Percentiles rank a stretch among this genome's conserved stretches.
Conservation (phyloP, 352 stramenopile species). For the Globisporangium nagaii region DNA sequence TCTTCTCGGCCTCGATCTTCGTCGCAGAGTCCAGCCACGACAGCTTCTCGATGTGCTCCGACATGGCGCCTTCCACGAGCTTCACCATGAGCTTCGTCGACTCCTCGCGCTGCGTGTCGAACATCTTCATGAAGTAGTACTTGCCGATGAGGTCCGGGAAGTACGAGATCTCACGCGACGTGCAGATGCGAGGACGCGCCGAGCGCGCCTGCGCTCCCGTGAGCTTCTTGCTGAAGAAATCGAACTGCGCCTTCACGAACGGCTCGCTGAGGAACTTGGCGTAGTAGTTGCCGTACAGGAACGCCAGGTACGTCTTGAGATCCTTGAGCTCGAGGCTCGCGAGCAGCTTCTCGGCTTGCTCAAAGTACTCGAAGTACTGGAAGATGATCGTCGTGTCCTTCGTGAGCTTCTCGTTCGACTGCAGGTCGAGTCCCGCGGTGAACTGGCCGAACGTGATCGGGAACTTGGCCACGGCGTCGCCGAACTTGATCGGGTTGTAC, state of each 20-base stretch:
- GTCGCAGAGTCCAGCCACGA: constrained; percentile 88
- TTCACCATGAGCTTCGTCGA: constrained; percentile 77
- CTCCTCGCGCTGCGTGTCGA: constrained; percentile 61
- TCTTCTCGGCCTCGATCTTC: no score
- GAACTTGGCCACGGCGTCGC: no score
- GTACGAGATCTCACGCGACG: constrained; percentile 18
- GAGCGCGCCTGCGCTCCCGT: constrained; percentile 54
- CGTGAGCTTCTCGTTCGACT: constrained; percentile 30
- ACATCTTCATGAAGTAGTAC: constrained; percentile 76
- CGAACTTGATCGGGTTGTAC: no score
- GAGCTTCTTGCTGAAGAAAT: constrained; percentile 79
- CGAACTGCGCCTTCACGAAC: constrained; percentile 83
- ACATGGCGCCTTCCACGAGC: constrained; percentile 70
- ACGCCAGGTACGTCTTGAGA: constrained; percentile 45
- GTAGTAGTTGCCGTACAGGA: constrained; percentile 30
- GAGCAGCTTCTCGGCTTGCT: constrained; percentile 33
- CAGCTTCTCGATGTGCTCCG: constrained; percentile 71
- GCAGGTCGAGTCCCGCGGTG: constrained; percentile 31
- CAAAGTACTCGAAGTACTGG: constrained; percentile 42
- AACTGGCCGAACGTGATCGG: no score
- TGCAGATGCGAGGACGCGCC: constrained; percentile 54
- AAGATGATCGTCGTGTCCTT: constrained; percentile 39
- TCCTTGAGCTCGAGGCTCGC: constrained; percentile 24
- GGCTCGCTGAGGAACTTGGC: constrained; percentile 29
- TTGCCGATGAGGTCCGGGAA: constrained; percentile 55